Base-by-base conservation (phyloP, 305 asterid species). In the Petunia hybrid region DNA sequence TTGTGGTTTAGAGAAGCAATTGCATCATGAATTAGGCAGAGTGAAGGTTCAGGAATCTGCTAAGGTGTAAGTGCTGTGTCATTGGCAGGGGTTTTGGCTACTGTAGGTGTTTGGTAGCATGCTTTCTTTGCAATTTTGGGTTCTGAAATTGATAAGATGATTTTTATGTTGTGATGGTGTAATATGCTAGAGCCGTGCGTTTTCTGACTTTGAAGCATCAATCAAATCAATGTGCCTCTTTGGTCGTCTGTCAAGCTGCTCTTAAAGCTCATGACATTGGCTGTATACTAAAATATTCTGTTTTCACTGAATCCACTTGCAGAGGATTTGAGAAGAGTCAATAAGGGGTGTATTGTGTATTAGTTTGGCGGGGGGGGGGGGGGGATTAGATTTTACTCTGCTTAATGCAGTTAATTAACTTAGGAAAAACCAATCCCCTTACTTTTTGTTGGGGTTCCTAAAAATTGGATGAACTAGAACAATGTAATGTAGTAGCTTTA, bases 341-440 rank as follows among this genome's bases (percentile, higher is more conserved):
- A 12, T 66, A 14, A 67, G 74, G 74, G 36, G 36, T 67, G 74
- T 53, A 67, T 41, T 41, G 53, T n/a, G 53, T 66, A 14, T n/a
- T 1, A 41, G 36, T 14, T 41, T 67, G 31, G 31, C 0, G 31
- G 31, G 31, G 31, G 31, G 31, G 31, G 31, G 31, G 31, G 31
- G 31, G 31, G 31, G 31, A 22, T 40, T 67, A 41, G 36, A 14
- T 41, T 40, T 65, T 40, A 14, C 13, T 41, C 6, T 67, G 36
- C 74, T 14, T 14, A 41, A 7, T 67, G 42, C 35, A 67, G 51
- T 22, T 22, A 22, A 22, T 41, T 67, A 40, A 40, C 48, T n/a
- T 40, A 2, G 74, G 53, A 22, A 64, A 38, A 67, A 13, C 53
- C 53, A 6, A 14, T 51, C 31, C 31, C 45, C 35, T 35, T 35